Evolutionary conservation across 1,284 basidiomycete species (phyloP), one percentile per base, ranked within the genome.

Genomic region (Rhodotorula mucilaginosa): DNA sequence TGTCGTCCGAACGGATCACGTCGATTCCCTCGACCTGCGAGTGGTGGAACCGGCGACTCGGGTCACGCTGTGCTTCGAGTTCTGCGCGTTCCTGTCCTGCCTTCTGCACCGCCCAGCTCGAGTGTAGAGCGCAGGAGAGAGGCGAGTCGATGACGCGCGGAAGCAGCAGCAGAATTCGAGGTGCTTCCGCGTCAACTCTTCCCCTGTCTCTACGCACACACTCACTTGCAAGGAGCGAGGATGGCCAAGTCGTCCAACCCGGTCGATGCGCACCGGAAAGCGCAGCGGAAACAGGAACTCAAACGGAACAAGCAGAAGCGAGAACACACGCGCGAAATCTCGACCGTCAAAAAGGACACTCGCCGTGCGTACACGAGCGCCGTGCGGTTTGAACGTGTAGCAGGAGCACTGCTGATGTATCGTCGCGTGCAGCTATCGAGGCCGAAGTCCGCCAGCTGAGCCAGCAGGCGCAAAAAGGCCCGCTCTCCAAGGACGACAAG

Each of bases 201-300:
- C 1, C 52, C 29, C 52, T 26, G 13, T 8, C 49, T 18, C 49
- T 51, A 51, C 64, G 48, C 16, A 46, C 48, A 19, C 26, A 46
- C 49, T 19, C 49, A 51, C 19, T 5, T 5, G 19, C n/a, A 54
- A 54, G 64, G 29, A 46, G 19, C 1, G 57, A 21, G 10, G 57
- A 75, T 77, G 74, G 75, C 72, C 56, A 78, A 77, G 58, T 64
- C 65, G 6, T 66, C 62, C 10, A 80, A 81, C 64, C 79, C 81
- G 6, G 81, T 79, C 4, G 80, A 81, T 61, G 80, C 80, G 8
- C 79, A 80, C 48, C 78, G 81, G 67, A 81, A 81, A 64, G 78
- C 78, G 26, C 80, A 76, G 61, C 79, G 80, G 54, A 77, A 77
- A 31, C 78, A 79, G 46, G 79, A 81, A 59, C 76, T 79, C 58